These are phyloP conservation scores for Catharanthus roseus DNA, from an alignment of 257 asterid species.

Conservation along the genomic window DNA sequence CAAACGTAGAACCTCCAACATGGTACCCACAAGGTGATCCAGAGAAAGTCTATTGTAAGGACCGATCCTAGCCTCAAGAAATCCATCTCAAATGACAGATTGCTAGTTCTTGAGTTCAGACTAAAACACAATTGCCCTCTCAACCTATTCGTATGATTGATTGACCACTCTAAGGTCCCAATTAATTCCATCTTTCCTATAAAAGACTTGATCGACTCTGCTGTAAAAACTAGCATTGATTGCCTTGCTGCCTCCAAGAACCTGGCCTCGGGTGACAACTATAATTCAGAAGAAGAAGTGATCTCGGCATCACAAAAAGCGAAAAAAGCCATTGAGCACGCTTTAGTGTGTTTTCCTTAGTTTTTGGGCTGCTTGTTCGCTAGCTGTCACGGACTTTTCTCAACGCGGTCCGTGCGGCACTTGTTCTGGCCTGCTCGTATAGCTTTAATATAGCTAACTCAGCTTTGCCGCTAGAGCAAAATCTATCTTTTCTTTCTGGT, in stretches of 20 bases:
- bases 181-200: constrained; percentile 39
- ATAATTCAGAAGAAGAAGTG: too few relatives aligned
- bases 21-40: constrained; percentile 75
- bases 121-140: constrained; percentile 68
- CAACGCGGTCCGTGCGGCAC: too few relatives aligned
- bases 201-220: constrained; percentile 47
- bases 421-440: too few relatives aligned
- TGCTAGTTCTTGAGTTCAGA: constrained; percentile 77
- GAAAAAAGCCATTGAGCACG: too few relatives aligned
- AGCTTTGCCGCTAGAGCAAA: too few relatives aligned
- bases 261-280: constrained; percentile 92
- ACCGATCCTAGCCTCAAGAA: constrained; percentile 66
- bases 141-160: constrained; percentile 82
- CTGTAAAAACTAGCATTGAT: constrained; percentile 80
- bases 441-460: too few relatives aligned
- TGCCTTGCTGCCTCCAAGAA: constrained; percentile 88
- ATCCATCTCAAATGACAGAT: constrained; percentile 62
- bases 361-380: too few relatives aligned
- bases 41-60: constrained; percentile 70
- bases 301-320: too few relatives aligned
- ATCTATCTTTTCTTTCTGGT: too few relatives aligned
- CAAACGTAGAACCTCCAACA: constrained; percentile 89
- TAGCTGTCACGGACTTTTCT: too few relatives aligned
- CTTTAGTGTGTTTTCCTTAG: too few relatives aligned
- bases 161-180: constrained; percentile 61